A percentile compares a stretch with the other conserved stretches of the same genome.
Conservation (phyloP, 2,329 filamentous ascomycete genomes). For the Beauveria scarabaeidicola region DNA sequence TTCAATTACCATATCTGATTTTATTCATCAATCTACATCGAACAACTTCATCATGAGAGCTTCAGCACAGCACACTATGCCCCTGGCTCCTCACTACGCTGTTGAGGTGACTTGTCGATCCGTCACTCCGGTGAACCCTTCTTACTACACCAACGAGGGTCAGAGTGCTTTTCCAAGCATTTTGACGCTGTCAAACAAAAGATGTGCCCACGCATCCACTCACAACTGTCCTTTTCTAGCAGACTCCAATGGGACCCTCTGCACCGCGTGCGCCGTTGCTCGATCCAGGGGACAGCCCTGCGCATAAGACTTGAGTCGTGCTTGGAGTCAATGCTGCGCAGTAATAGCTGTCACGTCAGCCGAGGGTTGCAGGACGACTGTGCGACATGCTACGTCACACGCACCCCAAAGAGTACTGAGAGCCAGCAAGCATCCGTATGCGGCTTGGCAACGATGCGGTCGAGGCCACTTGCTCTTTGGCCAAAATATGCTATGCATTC, state of each 20-base stretch:
- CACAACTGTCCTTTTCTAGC: conserved; percentile 21
- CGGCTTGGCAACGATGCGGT: neutral
- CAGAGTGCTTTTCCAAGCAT: neutral
- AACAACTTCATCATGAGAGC: neutral
- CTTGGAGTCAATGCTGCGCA: neutral
- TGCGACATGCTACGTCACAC: neutral
- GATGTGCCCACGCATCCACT: conserved; percentile 19
- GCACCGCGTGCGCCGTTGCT: conserved; percentile 18
- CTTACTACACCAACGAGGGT: neutral
- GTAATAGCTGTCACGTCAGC: neutral
- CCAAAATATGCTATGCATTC: neutral
- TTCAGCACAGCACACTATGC: neutral
- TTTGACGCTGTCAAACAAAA: conserved; percentile 19
- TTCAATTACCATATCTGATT: neutral
- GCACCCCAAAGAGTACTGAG: neutral
- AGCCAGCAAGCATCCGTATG: neutral
- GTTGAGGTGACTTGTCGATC: neutral
- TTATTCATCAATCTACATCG: neutral
- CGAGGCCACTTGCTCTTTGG: neutral
- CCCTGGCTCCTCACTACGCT: neutral
- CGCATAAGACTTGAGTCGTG: conserved; percentile 1
- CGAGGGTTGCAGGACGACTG: neutral
- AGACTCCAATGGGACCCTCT: conserved; percentile 21
- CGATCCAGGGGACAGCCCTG: conserved; percentile 20
- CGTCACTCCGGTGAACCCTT: neutral